These are phyloP conservation scores for Vitellaria paradoxa DNA, from an alignment of 179 eudicot genomes.

Conservation along the genomic window DNA sequence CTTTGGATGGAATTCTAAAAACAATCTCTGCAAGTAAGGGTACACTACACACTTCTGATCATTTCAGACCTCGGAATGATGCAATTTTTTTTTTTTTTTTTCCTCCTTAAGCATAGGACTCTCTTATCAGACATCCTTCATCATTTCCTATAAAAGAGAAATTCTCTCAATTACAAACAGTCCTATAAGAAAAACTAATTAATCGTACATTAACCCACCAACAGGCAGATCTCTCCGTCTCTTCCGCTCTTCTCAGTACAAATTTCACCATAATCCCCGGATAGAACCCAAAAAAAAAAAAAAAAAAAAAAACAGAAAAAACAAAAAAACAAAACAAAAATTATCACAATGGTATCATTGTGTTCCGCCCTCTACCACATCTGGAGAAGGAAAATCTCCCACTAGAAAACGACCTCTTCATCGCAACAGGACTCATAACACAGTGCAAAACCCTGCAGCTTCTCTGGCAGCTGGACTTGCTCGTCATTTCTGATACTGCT, in stretches of 20 bases:
- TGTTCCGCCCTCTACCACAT: conserved; percentile 35
- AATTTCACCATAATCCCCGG: neutral
- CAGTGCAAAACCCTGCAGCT: conserved; percentile 7
- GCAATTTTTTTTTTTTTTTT: too few relatives aligned
- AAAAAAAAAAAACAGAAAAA: too few relatives aligned
- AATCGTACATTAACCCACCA: neutral
- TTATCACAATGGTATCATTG: conserved; percentile 34
- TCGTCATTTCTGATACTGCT: conserved; percentile 13
- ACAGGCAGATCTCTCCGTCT: neutral
- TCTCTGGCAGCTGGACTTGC: conserved; percentile 10
- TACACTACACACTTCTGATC: too few relatives aligned
- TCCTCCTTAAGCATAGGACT: too few relatives aligned
- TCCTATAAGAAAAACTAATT: too few relatives aligned
- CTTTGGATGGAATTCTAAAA: too few relatives aligned
- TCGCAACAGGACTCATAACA: conserved; percentile 31
- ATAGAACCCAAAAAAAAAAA: too few relatives aligned
- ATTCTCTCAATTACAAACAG: too few relatives aligned
- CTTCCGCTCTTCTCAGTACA: neutral
- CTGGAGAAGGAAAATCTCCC: conserved; percentile 47
- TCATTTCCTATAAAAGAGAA: too few relatives aligned
- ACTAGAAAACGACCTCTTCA: conserved; percentile 67
- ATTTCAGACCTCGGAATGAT: too few relatives aligned
- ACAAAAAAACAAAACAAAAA: neutral
- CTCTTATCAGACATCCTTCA: too few relatives aligned
- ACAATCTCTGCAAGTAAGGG: too few relatives aligned